Evolutionary conservation across 306 rosid species (phyloP).

Genomic region (Inga laurina): DNA sequence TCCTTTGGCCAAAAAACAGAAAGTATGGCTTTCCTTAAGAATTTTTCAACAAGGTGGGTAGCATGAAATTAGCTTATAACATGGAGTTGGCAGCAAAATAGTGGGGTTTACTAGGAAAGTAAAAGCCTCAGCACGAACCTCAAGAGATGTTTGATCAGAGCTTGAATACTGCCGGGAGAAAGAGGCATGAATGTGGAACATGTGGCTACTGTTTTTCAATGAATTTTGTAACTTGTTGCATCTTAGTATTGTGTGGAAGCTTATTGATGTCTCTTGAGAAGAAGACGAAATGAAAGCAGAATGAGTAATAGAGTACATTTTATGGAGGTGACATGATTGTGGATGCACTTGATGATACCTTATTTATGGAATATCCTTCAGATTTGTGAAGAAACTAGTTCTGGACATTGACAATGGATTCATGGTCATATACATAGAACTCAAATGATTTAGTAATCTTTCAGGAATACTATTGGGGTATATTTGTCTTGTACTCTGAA

Average conservation of each 20-base stretch:
- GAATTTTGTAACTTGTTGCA: constrained; percentile 1
- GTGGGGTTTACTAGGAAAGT: background rate
- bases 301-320: constrained; percentile 3
- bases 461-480: background rate
- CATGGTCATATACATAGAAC: background rate
- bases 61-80: background rate
- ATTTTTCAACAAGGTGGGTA: background rate
- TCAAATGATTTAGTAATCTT: constrained; percentile 18
- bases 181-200: constrained; percentile 9
- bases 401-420: background rate
- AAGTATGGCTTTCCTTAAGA: background rate
- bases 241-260: constrained; percentile 20
- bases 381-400: constrained; percentile 10
- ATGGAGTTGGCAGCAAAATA: background rate
- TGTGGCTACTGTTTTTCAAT: constrained; percentile 15
- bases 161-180: constrained; percentile 9
- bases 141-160: constrained; percentile 4
- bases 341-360: constrained; percentile 26
- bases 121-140: background rate
- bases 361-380: background rate
- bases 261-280: constrained; percentile 14
- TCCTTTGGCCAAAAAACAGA: background rate
- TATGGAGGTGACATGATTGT: background rate
- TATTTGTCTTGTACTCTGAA: background rate
- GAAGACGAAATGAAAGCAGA: constrained; percentile 3